These are phyloP conservation scores for Trichoderma parareesei DNA, from an alignment of 495 filamentous ascomycete genomes.

Conservation along the genomic window DNA sequence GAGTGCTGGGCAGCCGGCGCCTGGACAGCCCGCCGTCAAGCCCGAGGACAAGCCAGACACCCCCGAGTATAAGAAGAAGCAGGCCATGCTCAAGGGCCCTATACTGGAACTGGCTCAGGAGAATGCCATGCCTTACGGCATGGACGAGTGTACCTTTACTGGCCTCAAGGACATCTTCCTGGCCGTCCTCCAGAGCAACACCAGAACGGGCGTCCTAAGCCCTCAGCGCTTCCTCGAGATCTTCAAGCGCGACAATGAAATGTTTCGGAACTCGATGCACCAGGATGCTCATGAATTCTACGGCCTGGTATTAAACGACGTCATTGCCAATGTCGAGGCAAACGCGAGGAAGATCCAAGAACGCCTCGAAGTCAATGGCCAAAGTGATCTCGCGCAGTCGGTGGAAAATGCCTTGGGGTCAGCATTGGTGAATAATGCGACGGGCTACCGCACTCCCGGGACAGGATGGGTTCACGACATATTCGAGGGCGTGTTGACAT, in stretches of 20 bases:
- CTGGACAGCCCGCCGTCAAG: conserved; percentile 29
- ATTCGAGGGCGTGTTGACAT: conserved; percentile 90
- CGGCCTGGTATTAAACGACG: conserved; percentile 89
- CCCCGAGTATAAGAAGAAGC: conserved; percentile 94
- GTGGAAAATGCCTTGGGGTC: conserved; percentile 34
- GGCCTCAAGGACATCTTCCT: conserved; percentile 95
- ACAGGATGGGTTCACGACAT: conserved; percentile 95
- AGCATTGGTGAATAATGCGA: conserved; percentile 30
- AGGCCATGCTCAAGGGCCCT: conserved; percentile 78
- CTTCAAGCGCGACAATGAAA: conserved; percentile 87
- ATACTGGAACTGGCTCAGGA: conserved; percentile 72
- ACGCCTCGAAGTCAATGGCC: conserved; percentile 32
- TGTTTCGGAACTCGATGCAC: conserved; percentile 95
- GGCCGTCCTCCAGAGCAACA: conserved; percentile 71
- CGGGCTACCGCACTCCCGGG: conserved; percentile 32
- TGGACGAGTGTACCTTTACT: conserved; percentile 91
- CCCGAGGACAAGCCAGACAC: conserved; percentile 72
- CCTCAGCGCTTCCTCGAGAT: conserved; percentile 91
- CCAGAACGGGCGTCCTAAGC: conserved; percentile 83
- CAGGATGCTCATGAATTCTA: conserved; percentile 98
- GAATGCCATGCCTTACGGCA: conserved; percentile 73
- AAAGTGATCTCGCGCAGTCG: conserved; percentile 25
- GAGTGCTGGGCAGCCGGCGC: conserved; percentile 29
- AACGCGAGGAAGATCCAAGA: conserved; percentile 55
- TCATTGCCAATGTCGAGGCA: conserved; percentile 86